These are phyloP conservation scores for Spergularia azorica DNA, from an alignment of 179 eudicot genomes.

Conservation along the genomic window DNA sequence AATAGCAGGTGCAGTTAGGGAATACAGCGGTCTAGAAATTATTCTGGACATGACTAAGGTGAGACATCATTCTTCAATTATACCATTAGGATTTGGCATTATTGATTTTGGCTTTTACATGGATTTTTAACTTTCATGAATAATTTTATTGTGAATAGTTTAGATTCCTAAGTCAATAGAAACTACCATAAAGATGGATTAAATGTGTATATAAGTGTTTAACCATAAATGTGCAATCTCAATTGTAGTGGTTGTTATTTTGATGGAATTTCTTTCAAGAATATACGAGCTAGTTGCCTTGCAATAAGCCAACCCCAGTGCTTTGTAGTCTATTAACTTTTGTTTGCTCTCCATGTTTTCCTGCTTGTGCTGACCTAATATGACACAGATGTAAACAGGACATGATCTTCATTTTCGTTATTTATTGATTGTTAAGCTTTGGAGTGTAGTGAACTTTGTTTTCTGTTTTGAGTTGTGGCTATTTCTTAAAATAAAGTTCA, in stretches of 20 bases:
- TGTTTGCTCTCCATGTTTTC: neutral
- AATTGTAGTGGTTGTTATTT: neutral
- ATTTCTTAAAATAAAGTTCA: too few relatives aligned
- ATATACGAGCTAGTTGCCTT: neutral
- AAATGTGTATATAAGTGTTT: neutral
- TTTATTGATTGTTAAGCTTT: neutral
- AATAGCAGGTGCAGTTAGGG: conserved; percentile 92
- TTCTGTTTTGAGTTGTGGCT: neutral
- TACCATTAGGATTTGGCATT: neutral
- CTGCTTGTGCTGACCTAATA: neutral
- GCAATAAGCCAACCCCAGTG: neutral
- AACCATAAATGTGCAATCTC: conserved; percentile 5
- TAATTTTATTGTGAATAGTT: neutral
- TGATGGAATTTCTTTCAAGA: neutral
- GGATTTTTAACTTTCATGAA: too few relatives aligned
- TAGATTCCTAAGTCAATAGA: neutral
- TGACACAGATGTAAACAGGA: neutral
- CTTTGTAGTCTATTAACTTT: neutral
- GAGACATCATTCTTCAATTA: conserved; percentile 13
- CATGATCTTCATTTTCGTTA: neutral
- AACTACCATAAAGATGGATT: neutral
- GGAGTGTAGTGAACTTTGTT: neutral
- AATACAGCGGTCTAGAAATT: conserved; percentile 92
- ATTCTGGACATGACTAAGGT: conserved; percentile 93
- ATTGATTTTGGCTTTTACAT: neutral